Conservation (phyloP, 1,139 yeast species). For the Groenewaldozyma auringiensis region DNA sequence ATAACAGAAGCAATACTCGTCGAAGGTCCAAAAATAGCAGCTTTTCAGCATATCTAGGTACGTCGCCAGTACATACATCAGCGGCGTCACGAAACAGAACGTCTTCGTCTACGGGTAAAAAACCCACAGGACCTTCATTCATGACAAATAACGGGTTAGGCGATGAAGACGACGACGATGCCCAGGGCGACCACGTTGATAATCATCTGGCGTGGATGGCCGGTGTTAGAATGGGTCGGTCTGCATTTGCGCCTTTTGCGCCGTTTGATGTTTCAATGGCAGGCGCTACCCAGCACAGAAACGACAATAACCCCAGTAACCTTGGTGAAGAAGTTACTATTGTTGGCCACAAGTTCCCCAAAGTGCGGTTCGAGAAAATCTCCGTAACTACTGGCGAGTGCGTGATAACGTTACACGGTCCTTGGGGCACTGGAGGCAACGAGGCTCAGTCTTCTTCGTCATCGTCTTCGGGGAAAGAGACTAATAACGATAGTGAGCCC, state of each 20-base stretch:
- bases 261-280: neutral
- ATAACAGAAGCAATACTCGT: constrained; percentile 1
- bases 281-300: constrained; percentile 23
- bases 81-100: constrained; percentile 1
- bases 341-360: constrained; percentile 87
- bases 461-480: neutral
- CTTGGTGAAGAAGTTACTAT: constrained; percentile 86
- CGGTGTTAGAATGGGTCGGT: constrained; percentile 72
- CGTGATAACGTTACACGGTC: constrained; percentile 70
- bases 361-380: constrained; percentile 75
- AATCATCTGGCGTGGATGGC: constrained; percentile 89
- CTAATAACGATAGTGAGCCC: constrained; percentile 12
- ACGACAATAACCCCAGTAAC: constrained; percentile 49
- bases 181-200: constrained; percentile 26
- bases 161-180: constrained; percentile 14
- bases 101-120: constrained; percentile 1
- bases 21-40: neutral
- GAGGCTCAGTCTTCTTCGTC: too few species aligned
- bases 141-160: constrained; percentile 29
- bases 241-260: constrained; percentile 29
- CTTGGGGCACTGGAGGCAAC: constrained; percentile 39
- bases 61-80: constrained; percentile 6
- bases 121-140: constrained; percentile 22
- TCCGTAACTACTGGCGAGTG: constrained; percentile 81
- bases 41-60: constrained; percentile 3